Percentiles rank a stretch among this genome's conserved stretches.
phyloP scores from a whole-genome alignment of 352 stramenopile genomes.

The Thalassiosira allenii region DNA sequence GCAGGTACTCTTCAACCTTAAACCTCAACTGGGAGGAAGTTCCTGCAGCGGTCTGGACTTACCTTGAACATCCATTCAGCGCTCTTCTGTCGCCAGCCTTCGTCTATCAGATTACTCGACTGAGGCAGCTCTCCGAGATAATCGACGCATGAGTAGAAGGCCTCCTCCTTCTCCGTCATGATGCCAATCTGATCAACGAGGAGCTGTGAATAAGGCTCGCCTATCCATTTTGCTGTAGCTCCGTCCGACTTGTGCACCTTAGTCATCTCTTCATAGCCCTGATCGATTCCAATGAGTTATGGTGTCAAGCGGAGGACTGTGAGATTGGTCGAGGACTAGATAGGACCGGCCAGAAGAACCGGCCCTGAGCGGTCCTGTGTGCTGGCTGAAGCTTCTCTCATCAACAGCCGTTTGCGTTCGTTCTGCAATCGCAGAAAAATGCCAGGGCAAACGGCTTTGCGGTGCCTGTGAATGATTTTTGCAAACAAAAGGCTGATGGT shows the following conservation, averaged over 20 bases:
- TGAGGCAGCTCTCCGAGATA: slow-evolving; percentile 33
- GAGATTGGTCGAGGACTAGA: neutral
- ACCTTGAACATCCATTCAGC: slow-evolving; percentile 70
- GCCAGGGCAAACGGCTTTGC: neutral
- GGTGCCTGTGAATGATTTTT: slow-evolving; percentile 5
- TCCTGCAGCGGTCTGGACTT: no score
- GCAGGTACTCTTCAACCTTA: no score
- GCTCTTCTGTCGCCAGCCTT: slow-evolving; percentile 47
- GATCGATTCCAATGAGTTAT: neutral
- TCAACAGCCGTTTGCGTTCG: neutral
- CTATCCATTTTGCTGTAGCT: slow-evolving; percentile 11
- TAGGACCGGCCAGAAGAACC: neutral
- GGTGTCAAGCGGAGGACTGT: neutral
- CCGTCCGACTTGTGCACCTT: slow-evolving; percentile 34
- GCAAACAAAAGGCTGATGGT: neutral
- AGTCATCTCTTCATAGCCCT: slow-evolving; percentile 1
- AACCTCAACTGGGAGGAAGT: no score
- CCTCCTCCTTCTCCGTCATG: slow-evolving; percentile 50
- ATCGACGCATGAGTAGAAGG: slow-evolving; percentile 39
- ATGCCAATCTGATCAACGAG: slow-evolving; percentile 49
- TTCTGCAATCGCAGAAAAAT: neutral
- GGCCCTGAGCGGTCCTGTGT: slow-evolving; percentile 9
- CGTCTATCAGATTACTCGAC: slow-evolving; percentile 33
- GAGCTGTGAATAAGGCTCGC: slow-evolving; percentile 31
- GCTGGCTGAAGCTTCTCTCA: neutral